Evolutionary conservation across 2,329 filamentous ascomycete species (phyloP).

Genomic region (Alternaria brassicae): DNA sequence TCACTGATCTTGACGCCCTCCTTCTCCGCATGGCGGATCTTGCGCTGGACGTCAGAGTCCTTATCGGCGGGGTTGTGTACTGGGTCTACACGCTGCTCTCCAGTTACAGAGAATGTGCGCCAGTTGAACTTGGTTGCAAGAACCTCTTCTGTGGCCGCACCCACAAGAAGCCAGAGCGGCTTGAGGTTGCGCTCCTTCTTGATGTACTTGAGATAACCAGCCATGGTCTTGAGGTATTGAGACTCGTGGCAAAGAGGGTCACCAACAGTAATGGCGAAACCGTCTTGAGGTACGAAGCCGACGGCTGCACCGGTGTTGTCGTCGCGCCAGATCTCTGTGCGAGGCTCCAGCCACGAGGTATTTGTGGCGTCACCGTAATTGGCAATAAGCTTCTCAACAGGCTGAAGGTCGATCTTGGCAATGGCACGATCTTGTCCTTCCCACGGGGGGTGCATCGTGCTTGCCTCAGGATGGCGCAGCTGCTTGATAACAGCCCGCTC

Average conservation of each 20-base stretch:
- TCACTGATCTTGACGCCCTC: conserved; percentile 84
- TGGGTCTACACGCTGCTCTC: conserved; percentile 86
- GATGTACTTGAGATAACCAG: conserved; percentile 76
- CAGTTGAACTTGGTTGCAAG: conserved; percentile 82
- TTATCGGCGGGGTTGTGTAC: conserved; percentile 70
- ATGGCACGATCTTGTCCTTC: conserved; percentile 57
- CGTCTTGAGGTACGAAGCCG: conserved; percentile 78
- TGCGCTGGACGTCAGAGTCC: conserved; percentile 72
- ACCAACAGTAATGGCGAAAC: conserved; percentile 83
- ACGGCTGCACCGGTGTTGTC: conserved; percentile 79
- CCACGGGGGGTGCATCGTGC: conserved; percentile 76
- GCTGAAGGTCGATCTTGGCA: conserved; percentile 66
- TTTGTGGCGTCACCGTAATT: conserved; percentile 96
- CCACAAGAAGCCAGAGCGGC: conserved; percentile 89
- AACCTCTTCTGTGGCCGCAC: conserved; percentile 77
- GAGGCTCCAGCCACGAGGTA: conserved; percentile 90
- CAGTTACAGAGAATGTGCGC: conserved; percentile 86
- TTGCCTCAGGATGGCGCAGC: conserved; percentile 86
- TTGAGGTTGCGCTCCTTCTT: conserved; percentile 74
- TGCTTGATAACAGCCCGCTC: conserved; percentile 66
- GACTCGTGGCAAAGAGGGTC: conserved; percentile 82
- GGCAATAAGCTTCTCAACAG: conserved; percentile 85
- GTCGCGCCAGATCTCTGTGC: conserved; percentile 88
- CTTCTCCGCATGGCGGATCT: conserved; percentile 79
- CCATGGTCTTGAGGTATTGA: conserved; percentile 77